Evolutionary conservation across 2,329 filamentous ascomycete genomes (phyloP), one percentile per base, ranked within the genome.

Genomic region (Ilyonectria robusta): DNA sequence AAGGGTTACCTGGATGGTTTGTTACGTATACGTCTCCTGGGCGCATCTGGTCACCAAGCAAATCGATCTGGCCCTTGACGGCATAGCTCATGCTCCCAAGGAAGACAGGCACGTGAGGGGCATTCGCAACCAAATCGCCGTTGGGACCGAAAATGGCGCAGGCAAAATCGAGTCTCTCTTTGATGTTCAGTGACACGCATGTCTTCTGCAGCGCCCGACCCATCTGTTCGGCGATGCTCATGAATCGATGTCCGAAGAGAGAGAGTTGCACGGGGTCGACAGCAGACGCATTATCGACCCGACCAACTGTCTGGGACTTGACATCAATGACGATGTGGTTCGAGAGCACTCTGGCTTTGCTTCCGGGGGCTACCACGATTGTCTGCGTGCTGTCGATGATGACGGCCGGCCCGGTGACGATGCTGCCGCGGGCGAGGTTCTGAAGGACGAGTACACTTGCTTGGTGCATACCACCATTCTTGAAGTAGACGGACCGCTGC

Each of bases 201-300:
- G 91, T 94, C 81, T 94, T 94, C 74, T 94, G 91, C 42, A 94
- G 78, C 6, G 91, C 90, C 55, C 91, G 85, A 0, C 92, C 92
- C 92, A 94, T 94, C 75, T 94, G 92, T 78, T 94, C 92, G 1
- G 92, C 92, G 68, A 94, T 93, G 2, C 90, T 90, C 92, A 94
- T 94, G 80, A 94, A 94, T 8, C 92, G 86, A 78, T 94, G 91
- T 0, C 89, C 90, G 75, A 94, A 94, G 62, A 94, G 91, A 70
- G 87, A 90, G 0, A 94, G 84, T 78, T 93, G 86, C 68, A 94
- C 91, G 0, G 92, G 92, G 75, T 94, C 91, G 1, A 93, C 88
- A 1, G 72, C 62, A 69, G 13, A 69, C 60, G 2, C 57, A 33
- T 19, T 59, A 59, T 31, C 19, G 0, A 21, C 17, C 9, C 35